Evolutionary conservation across 2,329 filamentous ascomycete genomes (phyloP).

Genomic region (Colletotrichum australisinense): DNA sequence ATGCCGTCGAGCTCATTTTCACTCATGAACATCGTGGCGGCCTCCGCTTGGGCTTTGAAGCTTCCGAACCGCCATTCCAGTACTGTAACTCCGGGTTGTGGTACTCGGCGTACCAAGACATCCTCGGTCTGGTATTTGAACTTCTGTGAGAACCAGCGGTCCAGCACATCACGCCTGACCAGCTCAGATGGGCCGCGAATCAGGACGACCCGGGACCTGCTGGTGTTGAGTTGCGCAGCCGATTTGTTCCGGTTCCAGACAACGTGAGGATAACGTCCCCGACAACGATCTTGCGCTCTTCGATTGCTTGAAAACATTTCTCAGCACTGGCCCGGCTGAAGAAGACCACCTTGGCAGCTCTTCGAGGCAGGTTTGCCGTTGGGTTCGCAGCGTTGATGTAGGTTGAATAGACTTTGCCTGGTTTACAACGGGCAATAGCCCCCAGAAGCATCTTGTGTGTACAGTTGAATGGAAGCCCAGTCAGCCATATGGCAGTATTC

Average conservation of each 20-base stretch:
- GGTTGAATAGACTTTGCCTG: no score
- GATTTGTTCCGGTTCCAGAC: conserved; percentile 16
- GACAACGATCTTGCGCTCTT: no score
- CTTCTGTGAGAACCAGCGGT: neutral
- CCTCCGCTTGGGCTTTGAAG: neutral
- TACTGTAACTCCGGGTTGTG: neutral
- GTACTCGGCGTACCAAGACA: neutral
- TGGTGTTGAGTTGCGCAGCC: neutral
- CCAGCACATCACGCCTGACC: neutral
- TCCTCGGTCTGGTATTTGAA: conserved; percentile 10
- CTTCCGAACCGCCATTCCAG: conserved; percentile 24
- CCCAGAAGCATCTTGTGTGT: no score
- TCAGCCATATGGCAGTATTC: no score
- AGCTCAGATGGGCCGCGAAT: neutral
- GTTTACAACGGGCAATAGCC: no score
- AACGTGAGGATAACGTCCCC: no score
- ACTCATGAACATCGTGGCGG: neutral
- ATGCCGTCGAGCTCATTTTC: neutral
- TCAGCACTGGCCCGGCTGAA: no score
- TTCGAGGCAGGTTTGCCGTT: no score
- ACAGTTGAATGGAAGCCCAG: no score
- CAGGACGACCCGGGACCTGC: neutral
- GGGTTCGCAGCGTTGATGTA: no score
- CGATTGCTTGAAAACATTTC: no score
- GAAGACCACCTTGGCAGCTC: no score